phyloP scores from a whole-genome alignment of 345 rosid species.

The Euphorbia tirucalli region DNA sequence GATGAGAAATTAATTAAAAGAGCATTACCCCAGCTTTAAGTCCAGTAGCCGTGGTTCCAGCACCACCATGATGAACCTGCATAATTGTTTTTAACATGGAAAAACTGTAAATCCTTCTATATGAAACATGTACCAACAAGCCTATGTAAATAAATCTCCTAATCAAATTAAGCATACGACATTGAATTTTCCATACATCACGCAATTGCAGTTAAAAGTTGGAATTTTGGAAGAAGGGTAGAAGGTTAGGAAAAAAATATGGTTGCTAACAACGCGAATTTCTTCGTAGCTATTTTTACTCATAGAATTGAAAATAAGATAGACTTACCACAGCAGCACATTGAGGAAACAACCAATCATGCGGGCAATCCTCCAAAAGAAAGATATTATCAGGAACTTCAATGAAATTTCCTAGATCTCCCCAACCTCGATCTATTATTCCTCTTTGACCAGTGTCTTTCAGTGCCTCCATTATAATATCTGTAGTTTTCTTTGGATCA shows the following conservation, averaged over 20 bases:
- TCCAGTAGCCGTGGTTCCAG: slow-evolving; percentile 98
- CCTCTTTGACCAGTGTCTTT: slow-evolving; percentile 87
- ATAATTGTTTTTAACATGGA: slow-evolving; percentile 17
- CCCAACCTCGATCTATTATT: slow-evolving; percentile 94
- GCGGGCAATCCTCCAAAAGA: slow-evolving; percentile 92
- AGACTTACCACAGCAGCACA: slow-evolving; percentile 88
- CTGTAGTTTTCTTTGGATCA: slow-evolving; percentile 71
- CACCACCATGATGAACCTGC: slow-evolving; percentile 99
- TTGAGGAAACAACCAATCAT: slow-evolving; percentile 98
- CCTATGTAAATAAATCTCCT: slow-evolving; percentile 1
- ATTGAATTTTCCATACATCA: neutral
- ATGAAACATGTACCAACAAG: neutral
- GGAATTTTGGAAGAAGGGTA: too few species aligned
- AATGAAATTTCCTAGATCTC: slow-evolving; percentile 69
- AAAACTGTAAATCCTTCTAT: slow-evolving; percentile 6
- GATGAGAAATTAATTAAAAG: slow-evolving; percentile 1
- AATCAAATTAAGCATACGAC: neutral
- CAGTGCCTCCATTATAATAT: slow-evolving; percentile 78
- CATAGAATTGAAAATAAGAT: neutral
- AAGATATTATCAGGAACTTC: slow-evolving; percentile 67
- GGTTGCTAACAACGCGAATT: too few species aligned
- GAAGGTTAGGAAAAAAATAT: too few species aligned
- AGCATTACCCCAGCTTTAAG: slow-evolving; percentile 81
- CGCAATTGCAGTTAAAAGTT: neutral
- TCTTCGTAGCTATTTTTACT: too few species aligned